A percentile compares a stretch with the other conserved stretches of the same genome.
These are phyloP conservation scores for Lichtheimia corymbifera DNA, from an alignment of 371 early-diverging fungal genomes.

Conservation along the genomic window DNA sequence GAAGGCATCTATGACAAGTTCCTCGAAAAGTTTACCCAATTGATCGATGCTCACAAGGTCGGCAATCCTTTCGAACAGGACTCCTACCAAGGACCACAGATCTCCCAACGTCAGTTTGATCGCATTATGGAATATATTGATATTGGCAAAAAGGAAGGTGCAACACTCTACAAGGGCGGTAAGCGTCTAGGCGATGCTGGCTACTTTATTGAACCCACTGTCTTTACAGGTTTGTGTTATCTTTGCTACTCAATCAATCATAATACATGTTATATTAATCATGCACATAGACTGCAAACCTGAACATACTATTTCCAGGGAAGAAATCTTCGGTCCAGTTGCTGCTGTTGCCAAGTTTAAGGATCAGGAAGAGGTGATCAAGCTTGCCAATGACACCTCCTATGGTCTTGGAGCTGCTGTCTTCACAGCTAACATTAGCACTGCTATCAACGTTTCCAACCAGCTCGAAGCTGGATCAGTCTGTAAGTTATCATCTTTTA, in stretches of 20 bases:
- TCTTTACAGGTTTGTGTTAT: conserved; percentile 29
- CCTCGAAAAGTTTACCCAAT: conserved; percentile 59
- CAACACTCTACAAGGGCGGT: conserved; percentile 46
- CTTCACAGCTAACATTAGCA: conserved; percentile 71
- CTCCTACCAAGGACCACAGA: conserved; percentile 74
- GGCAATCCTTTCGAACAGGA: conserved; percentile 59
- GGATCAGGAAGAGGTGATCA: conserved; percentile 70
- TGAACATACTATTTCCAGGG: conserved; percentile 64
- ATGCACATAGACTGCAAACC: conserved; percentile 21
- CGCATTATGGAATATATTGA: conserved; percentile 60
- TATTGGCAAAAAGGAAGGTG: conserved; percentile 49
- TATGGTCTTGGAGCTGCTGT: conserved; percentile 87
- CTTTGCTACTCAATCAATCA: neutral
- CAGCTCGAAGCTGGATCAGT: conserved; percentile 22
- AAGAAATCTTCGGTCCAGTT: conserved; percentile 86
- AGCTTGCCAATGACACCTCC: conserved; percentile 68
- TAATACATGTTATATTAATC: neutral
- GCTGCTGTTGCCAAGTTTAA: conserved; percentile 71
- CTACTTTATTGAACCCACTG: conserved; percentile 53
- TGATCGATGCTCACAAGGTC: conserved; percentile 53
- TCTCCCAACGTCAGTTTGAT: conserved; percentile 77
- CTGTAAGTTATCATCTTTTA: conserved; percentile 8
- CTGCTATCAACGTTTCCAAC: conserved; percentile 69
- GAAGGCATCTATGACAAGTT: conserved; percentile 75
- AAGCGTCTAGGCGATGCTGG: conserved; percentile 46